These are phyloP conservation scores for Carex myosuroides DNA, from an alignment of 176 grass and related monocot genomes.

Conservation along the genomic window DNA sequence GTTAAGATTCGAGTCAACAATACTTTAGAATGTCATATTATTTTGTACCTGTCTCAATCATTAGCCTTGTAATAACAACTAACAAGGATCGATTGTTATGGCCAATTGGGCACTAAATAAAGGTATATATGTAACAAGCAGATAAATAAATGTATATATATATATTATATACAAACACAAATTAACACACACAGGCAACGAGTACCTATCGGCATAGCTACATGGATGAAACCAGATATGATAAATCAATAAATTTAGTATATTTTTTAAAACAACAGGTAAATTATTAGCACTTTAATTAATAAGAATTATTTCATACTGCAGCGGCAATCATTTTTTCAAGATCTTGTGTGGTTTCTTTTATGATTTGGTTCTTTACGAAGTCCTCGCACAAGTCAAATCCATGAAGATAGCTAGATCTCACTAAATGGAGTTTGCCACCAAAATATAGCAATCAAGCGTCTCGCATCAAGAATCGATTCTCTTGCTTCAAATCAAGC, in stretches of 20 bases:
- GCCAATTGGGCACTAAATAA: background rate
- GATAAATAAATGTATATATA: too few species aligned
- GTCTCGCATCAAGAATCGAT: too few species aligned
- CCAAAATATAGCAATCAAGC: too few species aligned
- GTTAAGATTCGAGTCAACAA: slow-evolving; percentile 5
- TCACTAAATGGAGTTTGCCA: too few species aligned
- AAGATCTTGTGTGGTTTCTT: too few species aligned
- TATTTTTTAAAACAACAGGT: background rate
- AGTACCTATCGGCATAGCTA: background rate
- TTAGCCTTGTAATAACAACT: background rate
- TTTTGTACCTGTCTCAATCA: background rate
- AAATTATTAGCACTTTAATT: too few species aligned
- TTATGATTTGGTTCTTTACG: too few species aligned
- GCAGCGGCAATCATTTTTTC: too few species aligned
- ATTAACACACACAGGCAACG: background rate
- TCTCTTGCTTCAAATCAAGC: too few species aligned
- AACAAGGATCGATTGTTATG: background rate
- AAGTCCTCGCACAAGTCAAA: too few species aligned
- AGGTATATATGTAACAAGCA: background rate
- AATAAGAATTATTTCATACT: too few species aligned
- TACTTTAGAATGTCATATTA: background rate
- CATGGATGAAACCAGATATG: background rate
- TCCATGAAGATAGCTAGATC: too few species aligned
- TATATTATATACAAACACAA: background rate
- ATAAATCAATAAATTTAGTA: background rate